Conservation (phyloP, 345 rosid genomes). For the Psidium guajava region DNA sequence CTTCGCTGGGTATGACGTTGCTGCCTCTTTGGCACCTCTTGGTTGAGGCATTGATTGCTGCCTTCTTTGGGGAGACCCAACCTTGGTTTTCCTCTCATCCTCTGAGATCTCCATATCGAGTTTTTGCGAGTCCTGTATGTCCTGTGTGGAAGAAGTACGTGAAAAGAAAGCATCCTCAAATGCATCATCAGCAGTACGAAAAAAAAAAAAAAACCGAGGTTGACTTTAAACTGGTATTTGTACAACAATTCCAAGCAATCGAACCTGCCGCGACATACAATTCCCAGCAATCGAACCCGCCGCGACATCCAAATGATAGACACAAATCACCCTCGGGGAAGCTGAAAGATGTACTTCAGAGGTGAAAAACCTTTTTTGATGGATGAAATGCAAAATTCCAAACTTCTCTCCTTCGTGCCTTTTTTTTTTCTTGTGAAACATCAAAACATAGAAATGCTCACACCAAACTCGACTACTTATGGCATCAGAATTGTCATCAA, state of each 20-base stretch:
- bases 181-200: background rate
- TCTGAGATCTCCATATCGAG: too few species aligned
- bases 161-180: background rate
- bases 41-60: conserved; percentile 58
- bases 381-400: background rate
- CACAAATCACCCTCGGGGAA: background rate
- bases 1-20: conserved; percentile 55
- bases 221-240: background rate
- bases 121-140: background rate
- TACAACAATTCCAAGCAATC: background rate
- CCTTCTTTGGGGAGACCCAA: conserved; percentile 52
- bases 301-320: background rate
- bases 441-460: background rate
- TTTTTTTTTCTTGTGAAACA: too few species aligned
- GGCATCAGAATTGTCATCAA: background rate
- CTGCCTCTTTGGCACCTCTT: conserved; percentile 53
- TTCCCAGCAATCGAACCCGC: background rate
- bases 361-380: background rate
- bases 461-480: background rate
- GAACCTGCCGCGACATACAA: background rate
- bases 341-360: background rate
- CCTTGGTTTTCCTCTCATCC: conserved; percentile 60
- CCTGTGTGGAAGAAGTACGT: background rate
- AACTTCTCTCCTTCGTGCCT: background rate
- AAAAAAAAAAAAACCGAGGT: background rate